Conservation (phyloP, 805 yeast genomes). For the Vanderwaltozyma yarrowii region DNA sequence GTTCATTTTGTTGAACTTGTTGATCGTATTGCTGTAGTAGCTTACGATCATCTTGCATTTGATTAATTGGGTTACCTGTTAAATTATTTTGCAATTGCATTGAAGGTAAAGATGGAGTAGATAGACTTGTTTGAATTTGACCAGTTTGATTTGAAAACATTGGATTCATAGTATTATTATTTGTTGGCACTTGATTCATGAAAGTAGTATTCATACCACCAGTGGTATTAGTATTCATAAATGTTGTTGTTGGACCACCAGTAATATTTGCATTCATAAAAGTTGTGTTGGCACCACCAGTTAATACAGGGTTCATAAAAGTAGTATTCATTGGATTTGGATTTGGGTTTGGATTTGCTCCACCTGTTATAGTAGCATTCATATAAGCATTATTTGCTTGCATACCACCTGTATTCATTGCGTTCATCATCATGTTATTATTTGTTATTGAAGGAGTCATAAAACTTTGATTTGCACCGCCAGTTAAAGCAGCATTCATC, state of each 20-base stretch:
- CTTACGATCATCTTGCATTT: slow-evolving; percentile 46
- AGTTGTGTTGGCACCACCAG: slow-evolving; percentile 1
- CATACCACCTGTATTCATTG: background rate
- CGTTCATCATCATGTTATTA: slow-evolving; percentile 12
- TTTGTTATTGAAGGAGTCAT: no score
- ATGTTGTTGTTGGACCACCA: background rate
- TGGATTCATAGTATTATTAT: background rate
- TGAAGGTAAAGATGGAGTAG: background rate
- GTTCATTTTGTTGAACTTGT: slow-evolving; percentile 71
- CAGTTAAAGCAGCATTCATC: slow-evolving; percentile 10
- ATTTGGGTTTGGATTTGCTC: background rate
- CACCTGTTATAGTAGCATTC: slow-evolving; percentile 4
- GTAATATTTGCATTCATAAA: background rate
- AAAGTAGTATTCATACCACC: background rate
- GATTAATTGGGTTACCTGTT: background rate
- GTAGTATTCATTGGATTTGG: background rate
- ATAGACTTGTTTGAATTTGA: background rate
- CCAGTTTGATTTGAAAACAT: background rate
- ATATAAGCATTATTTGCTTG: slow-evolving; percentile 1
- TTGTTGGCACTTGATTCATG: background rate
- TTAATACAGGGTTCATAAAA: background rate
- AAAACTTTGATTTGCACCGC: no score
- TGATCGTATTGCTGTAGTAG: slow-evolving; percentile 80
- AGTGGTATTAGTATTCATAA: background rate
- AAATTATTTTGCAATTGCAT: background rate